phyloP scores from a whole-genome alignment of 495 filamentous ascomycete species.

The Xylaria sp. region DNA sequence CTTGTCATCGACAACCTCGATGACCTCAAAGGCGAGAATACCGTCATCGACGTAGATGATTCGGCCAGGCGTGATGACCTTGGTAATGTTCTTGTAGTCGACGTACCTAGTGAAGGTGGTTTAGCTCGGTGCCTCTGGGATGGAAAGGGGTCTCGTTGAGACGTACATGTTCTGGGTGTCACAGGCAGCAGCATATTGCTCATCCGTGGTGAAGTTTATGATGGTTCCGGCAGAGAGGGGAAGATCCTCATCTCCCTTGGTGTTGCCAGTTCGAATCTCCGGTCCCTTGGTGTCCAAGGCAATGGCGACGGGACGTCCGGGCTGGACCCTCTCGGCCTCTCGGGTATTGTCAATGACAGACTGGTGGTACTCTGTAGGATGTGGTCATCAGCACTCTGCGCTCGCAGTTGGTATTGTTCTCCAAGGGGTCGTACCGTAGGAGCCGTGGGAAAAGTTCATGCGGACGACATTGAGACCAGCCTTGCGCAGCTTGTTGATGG shows the following conservation, averaged over 20 bases:
- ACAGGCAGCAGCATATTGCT: conserved; percentile 83
- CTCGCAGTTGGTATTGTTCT: not conserved
- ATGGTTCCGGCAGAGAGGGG: conserved; percentile 82
- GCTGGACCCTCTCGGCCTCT: conserved; percentile 74
- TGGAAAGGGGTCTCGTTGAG: not conserved
- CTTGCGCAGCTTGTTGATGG: conserved; percentile 88
- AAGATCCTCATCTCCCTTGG: conserved; percentile 79
- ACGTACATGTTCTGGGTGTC: conserved; percentile 93
- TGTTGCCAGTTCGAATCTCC: conserved; percentile 97
- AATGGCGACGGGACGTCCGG: conserved; percentile 91
- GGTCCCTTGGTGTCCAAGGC: conserved; percentile 99
- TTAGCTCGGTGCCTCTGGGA: not conserved
- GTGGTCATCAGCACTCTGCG: not conserved
- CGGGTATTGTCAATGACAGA: conserved; percentile 95
- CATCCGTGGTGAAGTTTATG: conserved; percentile 96
- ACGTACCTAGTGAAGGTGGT: conserved; percentile 72
- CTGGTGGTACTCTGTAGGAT: conserved; percentile 70
- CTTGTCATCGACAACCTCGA: conserved; percentile 86
- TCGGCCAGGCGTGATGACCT: conserved; percentile 91
- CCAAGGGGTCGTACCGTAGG: conserved; percentile 61
- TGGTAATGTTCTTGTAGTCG: conserved; percentile 99
- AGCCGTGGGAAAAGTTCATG: conserved; percentile 97
- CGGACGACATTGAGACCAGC: conserved; percentile 96
- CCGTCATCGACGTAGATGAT: conserved; percentile 99
- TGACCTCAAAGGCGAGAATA: conserved; percentile 91